A percentile compares a stretch with the other conserved stretches of the same genome.
Evolutionary conservation across 1,284 basidiomycete genomes (phyloP).

Genomic region (Moniliella sp.): DNA sequence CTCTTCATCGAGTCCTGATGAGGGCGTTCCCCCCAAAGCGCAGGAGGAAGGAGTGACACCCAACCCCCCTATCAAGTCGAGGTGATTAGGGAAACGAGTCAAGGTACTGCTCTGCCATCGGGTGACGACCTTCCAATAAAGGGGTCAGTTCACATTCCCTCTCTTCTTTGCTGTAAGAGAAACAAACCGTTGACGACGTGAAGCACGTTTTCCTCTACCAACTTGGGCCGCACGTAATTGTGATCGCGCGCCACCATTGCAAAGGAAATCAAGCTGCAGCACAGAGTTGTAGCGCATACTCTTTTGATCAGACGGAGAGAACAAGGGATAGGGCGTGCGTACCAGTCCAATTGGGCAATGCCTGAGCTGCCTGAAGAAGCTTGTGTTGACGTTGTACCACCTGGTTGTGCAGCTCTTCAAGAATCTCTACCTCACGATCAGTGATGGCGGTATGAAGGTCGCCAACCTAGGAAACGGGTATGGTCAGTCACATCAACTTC

Average conservation of each 20-base stretch:
- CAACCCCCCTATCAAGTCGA: not conserved
- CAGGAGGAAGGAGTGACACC: not conserved
- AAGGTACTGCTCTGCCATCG: not conserved
- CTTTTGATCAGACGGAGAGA: too few relatives aligned
- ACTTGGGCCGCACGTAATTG: not conserved
- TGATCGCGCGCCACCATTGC: not conserved
- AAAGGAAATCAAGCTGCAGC: not conserved
- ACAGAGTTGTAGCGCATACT: too few relatives aligned
- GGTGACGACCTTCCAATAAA: too few relatives aligned
- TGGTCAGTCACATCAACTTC: not conserved
- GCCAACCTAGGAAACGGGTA: not conserved
- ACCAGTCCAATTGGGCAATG: too few relatives aligned
- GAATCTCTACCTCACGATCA: not conserved
- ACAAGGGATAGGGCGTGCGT: too few relatives aligned
- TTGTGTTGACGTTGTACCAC: too few relatives aligned
- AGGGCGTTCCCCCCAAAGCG: too few relatives aligned
- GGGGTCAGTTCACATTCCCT: too few relatives aligned
- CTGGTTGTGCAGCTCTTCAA: not conserved
- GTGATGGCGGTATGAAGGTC: not conserved
- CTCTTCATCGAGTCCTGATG: too few relatives aligned
- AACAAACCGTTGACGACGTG: too few relatives aligned
- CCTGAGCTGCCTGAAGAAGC: too few relatives aligned
- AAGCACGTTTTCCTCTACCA: not conserved
- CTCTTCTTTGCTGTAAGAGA: too few relatives aligned
- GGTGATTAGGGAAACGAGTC: not conserved